These are phyloP conservation scores for Penicillium sp. DNA, from an alignment of 2,329 filamentous ascomycete species.

Conservation along the genomic window DNA sequence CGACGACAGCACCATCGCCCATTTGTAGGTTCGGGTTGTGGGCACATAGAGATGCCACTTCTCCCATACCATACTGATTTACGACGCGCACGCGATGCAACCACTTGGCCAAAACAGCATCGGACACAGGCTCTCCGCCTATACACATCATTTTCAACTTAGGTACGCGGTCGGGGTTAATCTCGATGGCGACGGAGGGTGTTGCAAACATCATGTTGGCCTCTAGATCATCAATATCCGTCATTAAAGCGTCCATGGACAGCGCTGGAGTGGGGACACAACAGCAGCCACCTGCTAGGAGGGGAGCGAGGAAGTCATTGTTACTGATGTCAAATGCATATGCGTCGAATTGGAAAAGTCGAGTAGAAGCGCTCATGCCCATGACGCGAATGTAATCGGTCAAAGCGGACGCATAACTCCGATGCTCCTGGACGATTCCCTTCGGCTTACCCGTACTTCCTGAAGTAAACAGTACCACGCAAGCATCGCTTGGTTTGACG, in stretches of 20 bases:
- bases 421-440: constrained; percentile 32
- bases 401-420: constrained; percentile 26
- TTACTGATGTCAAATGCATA: constrained; percentile 37
- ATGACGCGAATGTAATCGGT: constrained; percentile 25
- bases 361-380: constrained; percentile 20
- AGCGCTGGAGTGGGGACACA: constrained; percentile 27
- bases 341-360: constrained; percentile 32
- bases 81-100: constrained; percentile 16
- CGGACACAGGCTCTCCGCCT: constrained; percentile 31
- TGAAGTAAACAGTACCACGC: constrained; percentile 32
- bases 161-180: constrained; percentile 24
- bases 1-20: constrained; percentile 19
- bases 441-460: constrained; percentile 34
- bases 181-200: constrained; percentile 28
- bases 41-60: constrained; percentile 29
- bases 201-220: constrained; percentile 32
- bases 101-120: constrained; percentile 27
- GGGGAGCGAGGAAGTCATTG: constrained; percentile 27
- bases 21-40: constrained; percentile 23
- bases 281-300: constrained; percentile 30
- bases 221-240: constrained; percentile 20
- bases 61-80: constrained; percentile 36
- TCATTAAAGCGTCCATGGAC: constrained; percentile 19
- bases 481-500: constrained; percentile 23
- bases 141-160: constrained; percentile 28